These are phyloP conservation scores for Camellia sinensis DNA, from an alignment of 148 eudicot genomes.

Conservation along the genomic window DNA sequence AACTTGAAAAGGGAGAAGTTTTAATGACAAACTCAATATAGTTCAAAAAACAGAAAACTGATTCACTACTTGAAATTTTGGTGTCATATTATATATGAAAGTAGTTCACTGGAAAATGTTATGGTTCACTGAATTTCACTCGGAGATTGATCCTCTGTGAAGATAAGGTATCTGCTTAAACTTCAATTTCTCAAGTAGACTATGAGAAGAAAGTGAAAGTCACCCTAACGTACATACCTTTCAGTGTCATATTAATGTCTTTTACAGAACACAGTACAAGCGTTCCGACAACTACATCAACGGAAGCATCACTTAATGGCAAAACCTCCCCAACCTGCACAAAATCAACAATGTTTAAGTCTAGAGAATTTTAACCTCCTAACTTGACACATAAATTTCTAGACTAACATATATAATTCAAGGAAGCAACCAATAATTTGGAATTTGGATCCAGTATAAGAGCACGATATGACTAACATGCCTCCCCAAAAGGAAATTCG, in stretches of 20 bases:
- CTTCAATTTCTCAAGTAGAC: not conserved
- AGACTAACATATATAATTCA: not conserved
- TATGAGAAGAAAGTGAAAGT: not conserved
- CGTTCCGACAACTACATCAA: constrained; percentile 94
- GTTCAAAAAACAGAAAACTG: not conserved
- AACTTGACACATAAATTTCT: not conserved
- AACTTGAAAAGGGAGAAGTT: too few species aligned
- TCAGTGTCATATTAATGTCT: constrained; percentile 56
- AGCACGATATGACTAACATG: not conserved
- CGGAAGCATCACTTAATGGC: constrained; percentile 75
- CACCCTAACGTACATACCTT: constrained; percentile 38
- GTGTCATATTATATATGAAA: not conserved
- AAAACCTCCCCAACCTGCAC: constrained; percentile 85
- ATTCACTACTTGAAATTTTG: not conserved
- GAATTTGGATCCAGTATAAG: not conserved
- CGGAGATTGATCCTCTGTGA: not conserved
- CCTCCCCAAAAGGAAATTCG: not conserved
- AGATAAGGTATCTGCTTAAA: not conserved
- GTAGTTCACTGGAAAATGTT: too few species aligned
- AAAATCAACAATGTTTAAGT: constrained; percentile 4
- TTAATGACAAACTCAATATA: too few species aligned
- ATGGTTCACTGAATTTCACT: not conserved
- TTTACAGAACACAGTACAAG: constrained; percentile 86
- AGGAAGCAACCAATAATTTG: not conserved
- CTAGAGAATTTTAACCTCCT: not conserved